Percentiles rank a stretch among this genome's conserved stretches.
phyloP scores from a whole-genome alignment of 768 basidiomycete genomes.

The Tremella fuciformis region DNA sequence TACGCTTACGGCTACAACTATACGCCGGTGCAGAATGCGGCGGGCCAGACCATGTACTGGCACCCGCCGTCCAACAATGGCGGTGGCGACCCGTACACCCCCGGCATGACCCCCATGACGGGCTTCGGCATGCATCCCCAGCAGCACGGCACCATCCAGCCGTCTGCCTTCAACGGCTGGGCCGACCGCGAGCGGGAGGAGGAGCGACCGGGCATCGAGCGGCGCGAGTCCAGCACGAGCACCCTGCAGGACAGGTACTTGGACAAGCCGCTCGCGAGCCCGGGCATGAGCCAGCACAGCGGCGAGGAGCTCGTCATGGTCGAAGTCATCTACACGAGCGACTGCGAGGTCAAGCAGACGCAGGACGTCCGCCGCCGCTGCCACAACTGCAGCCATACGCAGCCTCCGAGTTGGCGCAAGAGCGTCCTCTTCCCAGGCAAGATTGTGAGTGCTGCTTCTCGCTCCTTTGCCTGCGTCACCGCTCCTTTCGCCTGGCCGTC shows the following conservation, averaged over 20 bases:
- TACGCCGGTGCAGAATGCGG: background rate
- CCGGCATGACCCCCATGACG: background rate
- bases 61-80: background rate
- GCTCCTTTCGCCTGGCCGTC: too few species aligned
- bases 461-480: too few species aligned
- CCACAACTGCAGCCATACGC: conserved; percentile 4
- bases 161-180: conserved; percentile 1
- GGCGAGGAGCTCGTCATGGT: background rate
- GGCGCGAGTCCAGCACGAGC: background rate
- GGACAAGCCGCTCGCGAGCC: conserved; percentile 3
- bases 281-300: conserved; percentile 6
- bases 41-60: background rate
- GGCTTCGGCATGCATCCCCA: conserved; percentile 1
- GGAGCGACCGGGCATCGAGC: background rate
- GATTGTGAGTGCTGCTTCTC: conserved; percentile 6
- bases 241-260: background rate
- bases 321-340: conserved; percentile 6
- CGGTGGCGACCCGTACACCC: background rate
- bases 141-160: conserved; percentile 4
- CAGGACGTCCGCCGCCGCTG: conserved; percentile 3
- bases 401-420: conserved; percentile 10
- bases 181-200: background rate
- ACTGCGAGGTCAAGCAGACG: conserved; percentile 5
- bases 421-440: conserved; percentile 6
- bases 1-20: background rate